These are phyloP conservation scores for Auriscalpium orientale DNA, from an alignment of 768 basidiomycete genomes.

Conservation along the genomic window DNA sequence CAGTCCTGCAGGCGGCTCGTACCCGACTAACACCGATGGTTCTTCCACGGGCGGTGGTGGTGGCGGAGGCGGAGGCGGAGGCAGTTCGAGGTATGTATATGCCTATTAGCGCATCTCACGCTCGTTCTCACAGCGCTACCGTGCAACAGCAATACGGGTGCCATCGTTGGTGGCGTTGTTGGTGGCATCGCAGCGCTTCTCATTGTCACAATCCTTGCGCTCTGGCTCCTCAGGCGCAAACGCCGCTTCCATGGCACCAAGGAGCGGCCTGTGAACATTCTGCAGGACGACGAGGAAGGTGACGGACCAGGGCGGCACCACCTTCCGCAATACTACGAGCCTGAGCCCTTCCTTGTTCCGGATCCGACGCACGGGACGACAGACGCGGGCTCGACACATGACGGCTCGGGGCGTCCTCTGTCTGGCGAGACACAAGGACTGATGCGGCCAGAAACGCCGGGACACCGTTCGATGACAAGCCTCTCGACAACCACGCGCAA, in stretches of 20 bases:
- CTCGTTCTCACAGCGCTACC: too few relatives aligned
- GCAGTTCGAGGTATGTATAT: background rate
- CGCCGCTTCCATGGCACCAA: constrained; percentile 33
- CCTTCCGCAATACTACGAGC: constrained; percentile 64
- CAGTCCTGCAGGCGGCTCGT: constrained; percentile 64
- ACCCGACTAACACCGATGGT: constrained; percentile 42
- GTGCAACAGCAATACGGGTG: constrained; percentile 3
- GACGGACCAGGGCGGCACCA: constrained; percentile 41
- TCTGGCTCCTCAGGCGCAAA: constrained; percentile 47
- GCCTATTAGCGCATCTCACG: too few relatives aligned
- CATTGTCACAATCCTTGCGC: constrained; percentile 30
- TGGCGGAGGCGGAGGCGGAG: constrained; percentile 20
- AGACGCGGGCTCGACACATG: constrained; percentile 23
- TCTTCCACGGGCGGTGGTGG: constrained; percentile 18
- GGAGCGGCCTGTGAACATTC: constrained; percentile 60
- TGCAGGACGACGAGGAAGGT: constrained; percentile 43
- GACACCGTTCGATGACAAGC: constrained; percentile 18
- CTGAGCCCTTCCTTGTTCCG: constrained; percentile 69
- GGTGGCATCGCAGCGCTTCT: constrained; percentile 49
- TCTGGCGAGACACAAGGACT: constrained; percentile 4
- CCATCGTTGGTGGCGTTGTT: constrained; percentile 34
- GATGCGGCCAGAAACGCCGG: constrained; percentile 15
- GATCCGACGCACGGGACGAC: constrained; percentile 45
- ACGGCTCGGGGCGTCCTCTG: constrained; percentile 15
- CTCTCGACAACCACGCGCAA: constrained; percentile 34